These are phyloP conservation scores for Suillus weaverae DNA, from an alignment of 768 basidiomycete genomes.

Conservation along the genomic window DNA sequence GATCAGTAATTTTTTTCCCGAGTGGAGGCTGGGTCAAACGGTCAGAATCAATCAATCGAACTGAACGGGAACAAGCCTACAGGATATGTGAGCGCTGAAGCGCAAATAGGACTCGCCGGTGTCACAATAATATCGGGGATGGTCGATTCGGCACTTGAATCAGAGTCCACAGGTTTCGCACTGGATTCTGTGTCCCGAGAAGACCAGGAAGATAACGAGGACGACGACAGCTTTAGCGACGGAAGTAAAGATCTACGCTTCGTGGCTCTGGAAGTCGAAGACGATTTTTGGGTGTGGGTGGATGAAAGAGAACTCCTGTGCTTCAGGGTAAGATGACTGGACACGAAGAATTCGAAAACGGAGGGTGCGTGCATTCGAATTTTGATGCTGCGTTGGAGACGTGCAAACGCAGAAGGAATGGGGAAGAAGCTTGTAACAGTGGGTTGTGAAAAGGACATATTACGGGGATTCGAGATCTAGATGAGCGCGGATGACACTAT, in stretches of 20 bases:
- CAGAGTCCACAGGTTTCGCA: not conserved
- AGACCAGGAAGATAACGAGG: not conserved
- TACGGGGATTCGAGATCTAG: not conserved
- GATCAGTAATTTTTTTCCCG: constrained; percentile 29
- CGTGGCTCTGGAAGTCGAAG: not conserved
- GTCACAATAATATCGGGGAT: not conserved
- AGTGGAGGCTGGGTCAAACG: constrained; percentile 24
- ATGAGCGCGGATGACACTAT: not conserved
- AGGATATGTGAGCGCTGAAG: not conserved
- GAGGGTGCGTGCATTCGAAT: not conserved
- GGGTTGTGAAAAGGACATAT: not conserved
- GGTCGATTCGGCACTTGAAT: not conserved
- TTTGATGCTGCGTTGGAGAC: not conserved
- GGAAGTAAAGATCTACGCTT: not conserved
- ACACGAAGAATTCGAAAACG: not conserved
- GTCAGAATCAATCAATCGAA: constrained; percentile 13
- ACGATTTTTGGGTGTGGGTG: not conserved
- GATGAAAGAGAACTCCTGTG: not conserved
- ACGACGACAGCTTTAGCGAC: not conserved
- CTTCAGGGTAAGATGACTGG: not conserved
- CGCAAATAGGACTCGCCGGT: not conserved
- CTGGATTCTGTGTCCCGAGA: not conserved
- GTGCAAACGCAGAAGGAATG: not conserved
- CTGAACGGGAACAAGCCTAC: not conserved
- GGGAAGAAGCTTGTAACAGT: not conserved